Percentiles rank a stretch among this genome's conserved stretches.
phyloP scores from a whole-genome alignment of 768 basidiomycete species.

The Neoboletus subvelutipes region DNA sequence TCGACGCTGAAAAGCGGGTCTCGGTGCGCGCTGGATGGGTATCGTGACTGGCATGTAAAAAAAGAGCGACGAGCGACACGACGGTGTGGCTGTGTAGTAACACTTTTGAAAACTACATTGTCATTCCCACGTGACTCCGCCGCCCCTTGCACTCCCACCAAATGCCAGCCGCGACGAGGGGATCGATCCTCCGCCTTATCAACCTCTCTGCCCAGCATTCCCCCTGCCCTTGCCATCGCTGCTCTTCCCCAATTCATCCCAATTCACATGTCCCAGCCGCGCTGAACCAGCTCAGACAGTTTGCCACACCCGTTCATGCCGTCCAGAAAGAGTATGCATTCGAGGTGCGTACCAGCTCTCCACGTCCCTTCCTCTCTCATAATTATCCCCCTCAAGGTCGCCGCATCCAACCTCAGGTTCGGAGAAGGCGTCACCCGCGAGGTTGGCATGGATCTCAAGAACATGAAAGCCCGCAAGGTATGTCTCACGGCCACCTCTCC shows the following conservation, averaged over 20 bases:
- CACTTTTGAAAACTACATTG: neutral
- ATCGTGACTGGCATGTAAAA: conserved; percentile 42
- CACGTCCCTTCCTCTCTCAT: neutral
- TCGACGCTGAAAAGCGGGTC: conserved; percentile 37
- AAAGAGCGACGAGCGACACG: conserved; percentile 4
- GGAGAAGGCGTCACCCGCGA: conserved; percentile 88
- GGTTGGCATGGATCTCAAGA: conserved; percentile 92
- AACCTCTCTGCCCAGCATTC: conserved; percentile 66
- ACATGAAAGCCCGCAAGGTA: conserved; percentile 88
- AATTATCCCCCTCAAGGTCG: conserved; percentile 57
- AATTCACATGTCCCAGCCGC: conserved; percentile 40
- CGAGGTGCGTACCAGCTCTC: conserved; percentile 50
- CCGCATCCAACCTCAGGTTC: conserved; percentile 85
- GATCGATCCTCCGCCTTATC: conserved; percentile 70
- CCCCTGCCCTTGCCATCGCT: conserved; percentile 78
- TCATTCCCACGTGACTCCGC: conserved; percentile 4
- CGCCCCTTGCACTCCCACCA: neutral
- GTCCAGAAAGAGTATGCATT: conserved; percentile 90
- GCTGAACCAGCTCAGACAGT: conserved; percentile 62
- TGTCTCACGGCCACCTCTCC: neutral
- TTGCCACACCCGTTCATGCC: conserved; percentile 73
- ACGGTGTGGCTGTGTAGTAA: conserved; percentile 16
- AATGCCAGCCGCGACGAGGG: conserved; percentile 54
- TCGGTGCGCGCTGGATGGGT: conserved; percentile 47
- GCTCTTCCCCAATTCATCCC: conserved; percentile 42